A percentile compares a stretch with the other conserved stretches of the same genome.
Conservation (phyloP, 2,329 filamentous ascomycete species). For the Cercospora sesami region DNA sequence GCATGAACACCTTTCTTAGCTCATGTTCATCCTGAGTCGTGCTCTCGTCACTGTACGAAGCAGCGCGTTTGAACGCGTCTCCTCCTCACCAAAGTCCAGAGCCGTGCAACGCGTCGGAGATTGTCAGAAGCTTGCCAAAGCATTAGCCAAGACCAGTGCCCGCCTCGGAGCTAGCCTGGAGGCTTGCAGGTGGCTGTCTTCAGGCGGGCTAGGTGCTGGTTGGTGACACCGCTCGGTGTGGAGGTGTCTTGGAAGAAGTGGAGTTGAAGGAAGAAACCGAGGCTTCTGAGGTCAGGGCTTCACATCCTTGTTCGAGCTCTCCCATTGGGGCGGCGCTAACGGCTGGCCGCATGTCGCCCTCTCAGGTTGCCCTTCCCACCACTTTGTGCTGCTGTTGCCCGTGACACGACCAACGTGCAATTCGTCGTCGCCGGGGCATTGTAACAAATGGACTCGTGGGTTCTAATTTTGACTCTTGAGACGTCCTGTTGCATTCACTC, state of each 20-base stretch:
- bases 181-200: constrained; percentile 4
- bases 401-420: not conserved
- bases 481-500: not conserved
- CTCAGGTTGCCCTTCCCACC: not conserved
- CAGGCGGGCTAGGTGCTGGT: not conserved
- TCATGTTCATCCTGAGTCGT: not conserved
- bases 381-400: not conserved
- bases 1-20: not conserved
- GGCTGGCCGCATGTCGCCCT: not conserved
- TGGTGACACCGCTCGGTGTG: not conserved
- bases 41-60: not conserved
- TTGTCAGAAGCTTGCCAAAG: not conserved
- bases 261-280: not conserved
- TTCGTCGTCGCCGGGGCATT: not conserved
- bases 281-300: not conserved
- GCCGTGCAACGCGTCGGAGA: not conserved
- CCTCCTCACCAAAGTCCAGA: not conserved
- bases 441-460: not conserved
- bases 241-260: not conserved
- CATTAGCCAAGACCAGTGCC: constrained; percentile 2
- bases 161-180: not conserved
- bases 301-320: not conserved
- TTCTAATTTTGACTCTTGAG: not conserved
- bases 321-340: not conserved
- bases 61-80: not conserved